Evolutionary conservation across 441 rosid species (phyloP).

Genomic region (Eruca vesicaria): DNA sequence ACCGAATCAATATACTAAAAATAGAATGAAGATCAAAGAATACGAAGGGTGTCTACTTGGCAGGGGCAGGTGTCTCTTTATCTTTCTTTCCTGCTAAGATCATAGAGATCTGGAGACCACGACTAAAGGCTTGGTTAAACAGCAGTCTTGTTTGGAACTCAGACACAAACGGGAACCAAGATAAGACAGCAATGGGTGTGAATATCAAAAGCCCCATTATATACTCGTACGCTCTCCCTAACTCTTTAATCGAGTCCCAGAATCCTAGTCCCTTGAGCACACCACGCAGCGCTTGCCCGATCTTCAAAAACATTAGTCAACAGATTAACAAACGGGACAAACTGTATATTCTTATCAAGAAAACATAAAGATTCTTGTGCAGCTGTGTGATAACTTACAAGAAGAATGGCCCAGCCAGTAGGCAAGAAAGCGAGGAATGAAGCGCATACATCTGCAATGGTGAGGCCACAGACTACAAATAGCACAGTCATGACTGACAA

Average conservation of each 20-base stretch:
- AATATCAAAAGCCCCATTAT: constrained; percentile 74
- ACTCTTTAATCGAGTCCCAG: constrained; percentile 91
- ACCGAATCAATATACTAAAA: background rate
- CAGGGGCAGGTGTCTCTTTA: constrained; percentile 26
- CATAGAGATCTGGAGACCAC: constrained; percentile 94
- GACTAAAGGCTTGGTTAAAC: constrained; percentile 92
- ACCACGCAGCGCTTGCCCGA: constrained; percentile 75
- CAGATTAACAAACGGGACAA: background rate
- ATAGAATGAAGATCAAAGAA: constrained; percentile 6
- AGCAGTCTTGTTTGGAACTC: constrained; percentile 90
- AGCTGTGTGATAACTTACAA: constrained; percentile 55
- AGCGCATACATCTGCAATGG: constrained; percentile 73
- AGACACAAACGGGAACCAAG: constrained; percentile 89
- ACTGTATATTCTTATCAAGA: background rate
- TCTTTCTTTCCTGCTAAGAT: constrained; percentile 73
- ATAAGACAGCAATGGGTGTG: constrained; percentile 68
- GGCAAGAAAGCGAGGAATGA: constrained; percentile 83
- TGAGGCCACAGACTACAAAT: constrained; percentile 67
- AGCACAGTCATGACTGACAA: constrained; percentile 76
- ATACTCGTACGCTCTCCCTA: constrained; percentile 87
- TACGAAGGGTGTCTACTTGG: constrained; percentile 15
- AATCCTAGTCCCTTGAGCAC: constrained; percentile 50
- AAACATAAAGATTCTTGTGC: background rate
- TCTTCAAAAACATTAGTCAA: constrained; percentile 38
- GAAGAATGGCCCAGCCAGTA: constrained; percentile 89